Base-by-base conservation (phyloP, 148 eudicot genomes). In the Rhododendron henanense region DNA sequence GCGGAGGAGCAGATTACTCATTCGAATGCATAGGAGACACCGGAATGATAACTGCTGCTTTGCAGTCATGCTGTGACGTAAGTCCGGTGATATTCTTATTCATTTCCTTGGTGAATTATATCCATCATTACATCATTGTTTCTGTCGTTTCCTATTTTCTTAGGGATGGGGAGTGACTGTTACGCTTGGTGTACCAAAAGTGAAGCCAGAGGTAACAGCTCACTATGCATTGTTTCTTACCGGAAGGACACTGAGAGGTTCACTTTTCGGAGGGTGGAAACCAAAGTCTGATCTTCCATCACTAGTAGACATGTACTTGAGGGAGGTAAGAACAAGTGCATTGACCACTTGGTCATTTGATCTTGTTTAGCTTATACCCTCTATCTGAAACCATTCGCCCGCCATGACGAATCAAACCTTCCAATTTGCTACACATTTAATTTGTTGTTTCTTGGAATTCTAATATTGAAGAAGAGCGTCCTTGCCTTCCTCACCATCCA, bases 121-220 rank as follows among this genome's bases (percentile, higher is more conserved):
- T n/a, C 50, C 6, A 16, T 35, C 44, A 71, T 65, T 41, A 57
- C 80, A 9, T 44, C 74, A 23, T 35, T 78, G 44, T 86, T 31
- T 6, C 35, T 75, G 6, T 47, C 59, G 25, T 57, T 85, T 84
- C 37, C 57, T 18, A 41, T 7, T 35, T 65, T 41, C 69, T 16
- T 85, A 96, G 99, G 99, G 99, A 81, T 96, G 99, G 99, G 99
- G 98, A 61, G 79, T 94, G 92, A 89, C 99, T 44, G 94, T 97
- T 85, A 95, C 98, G 10, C 98, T 97, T 78, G 99, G 99, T 82
- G 99, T 97, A 41, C 98, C 99, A 41, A 97, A 94, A 89, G 92
- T 84, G 84, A 94, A 94, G 55, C 98, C 98, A 65, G 96, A 94
- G 84, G 79, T 97, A 47, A 81, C 87, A 82, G 97, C 98, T 84